Evolutionary conservation across 2,329 filamentous ascomycete species (phyloP), one percentile per base, ranked within the genome.

Genomic region (Taxawa tesnikishii): DNA sequence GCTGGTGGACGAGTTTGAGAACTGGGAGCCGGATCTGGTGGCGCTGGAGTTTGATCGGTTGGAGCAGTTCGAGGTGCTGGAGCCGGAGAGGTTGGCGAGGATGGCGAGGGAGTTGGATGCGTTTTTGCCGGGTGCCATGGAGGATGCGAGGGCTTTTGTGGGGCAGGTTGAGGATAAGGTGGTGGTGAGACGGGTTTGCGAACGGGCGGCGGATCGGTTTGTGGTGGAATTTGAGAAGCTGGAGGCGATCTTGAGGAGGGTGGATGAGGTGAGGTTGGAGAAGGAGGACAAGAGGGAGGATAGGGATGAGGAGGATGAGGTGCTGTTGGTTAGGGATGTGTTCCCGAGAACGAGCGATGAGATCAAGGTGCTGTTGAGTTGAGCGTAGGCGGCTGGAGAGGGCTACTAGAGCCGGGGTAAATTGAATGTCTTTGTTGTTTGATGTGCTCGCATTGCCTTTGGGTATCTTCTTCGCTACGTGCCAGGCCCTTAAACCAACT

Each of bases 61-160:
- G 15, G 51, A 62, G 1, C 49, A 50, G 1, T 61, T 79, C 2
- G 62, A 67, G 0, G 57, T 67, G 4, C 72, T 83, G 48, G 68
- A 76, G 37, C 67, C 72, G 0, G 58, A 67, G 4, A 56, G 67
- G 0, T 63, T 96, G n/a, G 59, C 69, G 2, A 59, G 65, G 30
- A 75, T 79, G 2, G 83, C 83, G 45, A 82, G 87, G 46, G 70
- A 68, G 25, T 65, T 98, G 5, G 90, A 98, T 49, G 77, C 84
- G 38, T 98, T 96, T 58, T 63, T 98, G 15, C 87, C 90, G 0
- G 92, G 84, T 1, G 90, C 88, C 3, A 67, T 94, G 17, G 88
- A 94, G 66, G 90, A 98, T 51, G 87, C 87, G 3, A 75, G 83
- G 45, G 81, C 90, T 31, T 83, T 84, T 38, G 56, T 96, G 15